Evolutionary conservation across 2,329 filamentous ascomycete genomes (phyloP), one percentile per base, ranked within the genome.

Genomic region (Epichloe gansuensis): DNA sequence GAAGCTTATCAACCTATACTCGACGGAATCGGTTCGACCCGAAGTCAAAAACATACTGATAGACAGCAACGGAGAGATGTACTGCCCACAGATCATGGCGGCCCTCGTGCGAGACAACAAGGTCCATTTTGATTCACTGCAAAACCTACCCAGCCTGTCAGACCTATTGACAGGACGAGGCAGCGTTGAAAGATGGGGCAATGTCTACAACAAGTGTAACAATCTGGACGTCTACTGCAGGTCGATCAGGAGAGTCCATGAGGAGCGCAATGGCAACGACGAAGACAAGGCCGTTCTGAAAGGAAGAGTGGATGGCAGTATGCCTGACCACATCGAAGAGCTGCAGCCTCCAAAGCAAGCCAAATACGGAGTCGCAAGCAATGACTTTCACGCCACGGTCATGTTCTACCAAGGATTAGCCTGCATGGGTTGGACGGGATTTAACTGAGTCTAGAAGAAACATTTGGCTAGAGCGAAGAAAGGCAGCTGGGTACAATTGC

Each of bases 61-160:
- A 12, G 40, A 54, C n/a, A 36, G 50, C 6, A 34, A 57, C 4
- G 62, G 62, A 2, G 8, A 49, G 0, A 5, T 59, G 2, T 47
- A 55, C 21, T 35, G 35, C 11, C 48, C 42, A 13, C 44, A 27
- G 23, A 43, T 34, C 21, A 42, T 15, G 43, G 27, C 40, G 13
- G 49, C 25, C 31, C 25, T 53, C 38, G 38, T 66, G 1, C 53
- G 65, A 4, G 56, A 67, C 49, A 50, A 56, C 6, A 69, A 67
- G 47, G 3, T 51, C 0, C 55, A 60, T 11, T n/a, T 36, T 0
- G 67, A 70, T 38, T 66, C 62, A 0, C 25, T 69, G 2, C 61
- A 62, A 23, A 53, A 54, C 0, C 59, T 69, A 0, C 66, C 65
- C 1, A 54, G 51, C 2, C 55, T 68, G 8, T 39, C 49, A 2